phyloP scores from a whole-genome alignment of 352 stramenopile species.

The Phytophthora pisi region DNA sequence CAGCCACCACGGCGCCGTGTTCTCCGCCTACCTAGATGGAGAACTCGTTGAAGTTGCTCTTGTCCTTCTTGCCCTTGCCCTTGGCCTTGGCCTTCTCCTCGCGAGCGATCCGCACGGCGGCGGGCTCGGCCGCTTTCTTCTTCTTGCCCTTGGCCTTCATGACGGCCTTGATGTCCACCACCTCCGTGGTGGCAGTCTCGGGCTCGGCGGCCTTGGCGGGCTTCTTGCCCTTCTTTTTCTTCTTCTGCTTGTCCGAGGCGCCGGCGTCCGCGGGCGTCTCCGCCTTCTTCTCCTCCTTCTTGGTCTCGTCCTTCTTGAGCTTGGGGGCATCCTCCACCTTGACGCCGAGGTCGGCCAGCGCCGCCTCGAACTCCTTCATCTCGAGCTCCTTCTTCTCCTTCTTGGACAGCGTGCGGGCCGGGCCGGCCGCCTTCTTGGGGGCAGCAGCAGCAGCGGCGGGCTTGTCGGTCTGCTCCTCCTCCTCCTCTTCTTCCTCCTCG shows the following conservation, averaged over 20 bases:
- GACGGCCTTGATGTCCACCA: conserved; percentile 79
- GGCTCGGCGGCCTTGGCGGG: conserved; percentile 23
- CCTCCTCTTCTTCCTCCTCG: conserved; percentile 49
- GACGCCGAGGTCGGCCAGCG: conserved; percentile 71
- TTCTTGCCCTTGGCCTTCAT: conserved; percentile 81
- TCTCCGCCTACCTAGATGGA: conserved; percentile 53
- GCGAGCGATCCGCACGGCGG: conserved; percentile 67
- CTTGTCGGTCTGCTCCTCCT: conserved; percentile 39
- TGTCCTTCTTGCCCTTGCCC: conserved; percentile 80
- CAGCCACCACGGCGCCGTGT: conserved; percentile 3
- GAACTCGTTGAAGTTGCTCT: conserved; percentile 85
- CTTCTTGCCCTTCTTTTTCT: conserved; percentile 75
- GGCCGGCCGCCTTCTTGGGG: conserved; percentile 41
- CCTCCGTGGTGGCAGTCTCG: conserved; percentile 31
- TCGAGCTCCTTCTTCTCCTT: conserved; percentile 85
- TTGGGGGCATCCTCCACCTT: conserved; percentile 22
- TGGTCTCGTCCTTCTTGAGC: conserved; percentile 14
- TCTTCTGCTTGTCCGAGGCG: conserved; percentile 53
- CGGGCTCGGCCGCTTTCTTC: conserved; percentile 67
- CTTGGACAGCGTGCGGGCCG: conserved; percentile 64
- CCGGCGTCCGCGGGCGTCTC: conserved; percentile 28
- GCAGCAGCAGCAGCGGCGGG: conserved; percentile 17
- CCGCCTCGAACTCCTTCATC: conserved; percentile 77
- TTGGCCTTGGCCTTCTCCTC: conserved; percentile 76
- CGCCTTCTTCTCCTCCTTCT: conserved; percentile 48